Evolutionary conservation across 306 rosid genomes (phyloP).

Genomic region (Betula pendula): DNA sequence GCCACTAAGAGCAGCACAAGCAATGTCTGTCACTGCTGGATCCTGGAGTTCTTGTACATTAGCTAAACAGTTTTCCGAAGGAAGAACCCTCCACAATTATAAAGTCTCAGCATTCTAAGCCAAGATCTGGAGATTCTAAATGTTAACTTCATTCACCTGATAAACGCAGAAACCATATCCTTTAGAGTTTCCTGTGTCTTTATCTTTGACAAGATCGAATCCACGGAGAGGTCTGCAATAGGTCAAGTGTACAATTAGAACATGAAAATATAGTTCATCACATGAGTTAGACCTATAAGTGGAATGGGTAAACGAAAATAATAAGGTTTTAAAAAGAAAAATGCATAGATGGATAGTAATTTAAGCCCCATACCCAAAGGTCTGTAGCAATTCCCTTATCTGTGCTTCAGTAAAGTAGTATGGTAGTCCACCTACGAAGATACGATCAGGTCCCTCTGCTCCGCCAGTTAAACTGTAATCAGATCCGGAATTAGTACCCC

Average conservation of each 20-base stretch:
- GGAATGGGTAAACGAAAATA: constrained; percentile 4
- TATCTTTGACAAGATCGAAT: constrained; percentile 77
- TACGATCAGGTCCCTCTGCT: constrained; percentile 78
- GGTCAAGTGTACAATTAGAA: constrained; percentile 26
- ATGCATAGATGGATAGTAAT: background rate
- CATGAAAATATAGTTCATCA: constrained; percentile 12
- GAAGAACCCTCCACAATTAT: constrained; percentile 13
- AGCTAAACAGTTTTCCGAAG: constrained; percentile 21
- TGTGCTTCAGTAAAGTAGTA: constrained; percentile 78
- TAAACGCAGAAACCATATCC: constrained; percentile 85
- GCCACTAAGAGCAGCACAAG: constrained; percentile 79
- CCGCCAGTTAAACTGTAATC: constrained; percentile 56
- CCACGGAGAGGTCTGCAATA: constrained; percentile 69
- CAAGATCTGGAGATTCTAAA: constrained; percentile 20
- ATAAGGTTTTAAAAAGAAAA: background rate
- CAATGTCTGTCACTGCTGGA: constrained; percentile 75
- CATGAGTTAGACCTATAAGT: constrained; percentile 11
- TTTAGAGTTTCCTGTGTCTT: constrained; percentile 80
- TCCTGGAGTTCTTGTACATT: constrained; percentile 50
- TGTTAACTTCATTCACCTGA: constrained; percentile 49
- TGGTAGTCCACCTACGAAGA: constrained; percentile 84
- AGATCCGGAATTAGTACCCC: constrained; percentile 33
- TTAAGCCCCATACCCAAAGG: constrained; percentile 61
- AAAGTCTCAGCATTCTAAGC: constrained; percentile 10
- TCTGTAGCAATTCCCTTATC: constrained; percentile 66